These are phyloP conservation scores for Grosmannia clavigera DNA, from an alignment of 2,329 filamentous ascomycete genomes.

Conservation along the genomic window DNA sequence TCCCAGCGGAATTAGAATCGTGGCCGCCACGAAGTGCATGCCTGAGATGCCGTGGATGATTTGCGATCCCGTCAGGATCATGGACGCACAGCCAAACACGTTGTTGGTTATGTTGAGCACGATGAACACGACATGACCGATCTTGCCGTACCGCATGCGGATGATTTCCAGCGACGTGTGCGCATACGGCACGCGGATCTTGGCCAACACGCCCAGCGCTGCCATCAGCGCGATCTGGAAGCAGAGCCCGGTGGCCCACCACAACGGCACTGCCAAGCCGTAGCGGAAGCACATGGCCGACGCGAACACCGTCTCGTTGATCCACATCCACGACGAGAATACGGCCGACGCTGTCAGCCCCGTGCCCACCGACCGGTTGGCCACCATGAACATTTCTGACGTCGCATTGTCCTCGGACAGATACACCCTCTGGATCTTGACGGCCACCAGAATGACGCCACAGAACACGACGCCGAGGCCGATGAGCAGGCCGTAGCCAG, in stretches of 20 bases:
- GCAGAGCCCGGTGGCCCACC: conserved; percentile 7
- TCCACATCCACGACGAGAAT: conserved; percentile 27
- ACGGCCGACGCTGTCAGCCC: conserved; percentile 20
- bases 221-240: conserved; percentile 9
- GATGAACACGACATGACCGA: conserved; percentile 25
- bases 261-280: conserved; percentile 14
- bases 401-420: conserved; percentile 28
- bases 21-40: conserved; percentile 27
- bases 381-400: conserved; percentile 31
- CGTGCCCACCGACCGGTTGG: conserved; percentile 19
- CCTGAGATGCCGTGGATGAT: conserved; percentile 26
- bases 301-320: conserved; percentile 27
- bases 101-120: conserved; percentile 27
- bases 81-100: conserved; percentile 25
- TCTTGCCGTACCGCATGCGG: conserved; percentile 22
- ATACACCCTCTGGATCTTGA: conserved; percentile 31
- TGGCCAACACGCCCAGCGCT: conserved; percentile 30
- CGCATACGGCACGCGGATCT: conserved; percentile 25
- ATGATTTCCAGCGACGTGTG: conserved; percentile 31
- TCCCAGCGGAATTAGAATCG: conserved; percentile 23
- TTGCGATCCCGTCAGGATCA: conserved; percentile 25
- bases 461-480: conserved; percentile 34
- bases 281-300: conserved; percentile 21
- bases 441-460: conserved; percentile 21
- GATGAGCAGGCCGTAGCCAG: conserved; percentile 20